These are phyloP conservation scores for Candida parachauliodes DNA, from an alignment of 805 yeast species.

Conservation along the genomic window DNA sequence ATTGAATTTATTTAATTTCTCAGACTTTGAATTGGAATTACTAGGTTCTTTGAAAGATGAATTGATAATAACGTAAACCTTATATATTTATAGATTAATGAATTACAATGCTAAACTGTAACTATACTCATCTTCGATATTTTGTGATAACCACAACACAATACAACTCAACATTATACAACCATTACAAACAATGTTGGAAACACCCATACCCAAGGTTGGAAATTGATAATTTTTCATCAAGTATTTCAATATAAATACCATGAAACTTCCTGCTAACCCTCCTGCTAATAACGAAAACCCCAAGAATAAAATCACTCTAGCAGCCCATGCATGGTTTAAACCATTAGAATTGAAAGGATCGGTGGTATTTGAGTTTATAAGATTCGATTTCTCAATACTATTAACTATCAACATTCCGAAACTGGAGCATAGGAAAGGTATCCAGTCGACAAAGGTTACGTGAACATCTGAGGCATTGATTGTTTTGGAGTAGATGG, in stretches of 20 bases:
- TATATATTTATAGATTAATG: conserved; percentile 2
- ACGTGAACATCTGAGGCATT: conserved; percentile 87
- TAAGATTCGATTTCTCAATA: conserved; percentile 64
- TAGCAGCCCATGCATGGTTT: conserved; percentile 85
- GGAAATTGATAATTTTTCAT: conserved; percentile 79
- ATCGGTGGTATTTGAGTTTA: conserved; percentile 29
- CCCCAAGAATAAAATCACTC: conserved; percentile 86
- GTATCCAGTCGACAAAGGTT: conserved; percentile 93
- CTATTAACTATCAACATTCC: conserved; percentile 85
- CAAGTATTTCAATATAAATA: conserved; percentile 78
- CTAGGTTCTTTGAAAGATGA: conserved; percentile 37
- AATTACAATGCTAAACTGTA: conserved; percentile 80
- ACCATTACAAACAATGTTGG: conserved; percentile 77
- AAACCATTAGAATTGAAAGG: conserved; percentile 39
- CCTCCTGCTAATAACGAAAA: conserved; percentile 94
- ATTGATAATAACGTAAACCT: conserved; percentile 12
- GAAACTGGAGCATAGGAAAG: conserved; percentile 78
- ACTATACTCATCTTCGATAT: conserved; percentile 92
- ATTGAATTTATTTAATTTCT: conserved; percentile 62
- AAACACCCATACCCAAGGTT: conserved; percentile 89
- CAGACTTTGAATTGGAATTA: conserved; percentile 60
- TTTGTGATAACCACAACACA: conserved; percentile 89
- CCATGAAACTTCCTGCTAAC: conserved; percentile 85
- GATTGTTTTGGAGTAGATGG: conserved; percentile 76
- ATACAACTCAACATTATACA: conserved; percentile 86